Conservation (phyloP, 148 eudicot genomes). For the Persicaria tinctoria region DNA sequence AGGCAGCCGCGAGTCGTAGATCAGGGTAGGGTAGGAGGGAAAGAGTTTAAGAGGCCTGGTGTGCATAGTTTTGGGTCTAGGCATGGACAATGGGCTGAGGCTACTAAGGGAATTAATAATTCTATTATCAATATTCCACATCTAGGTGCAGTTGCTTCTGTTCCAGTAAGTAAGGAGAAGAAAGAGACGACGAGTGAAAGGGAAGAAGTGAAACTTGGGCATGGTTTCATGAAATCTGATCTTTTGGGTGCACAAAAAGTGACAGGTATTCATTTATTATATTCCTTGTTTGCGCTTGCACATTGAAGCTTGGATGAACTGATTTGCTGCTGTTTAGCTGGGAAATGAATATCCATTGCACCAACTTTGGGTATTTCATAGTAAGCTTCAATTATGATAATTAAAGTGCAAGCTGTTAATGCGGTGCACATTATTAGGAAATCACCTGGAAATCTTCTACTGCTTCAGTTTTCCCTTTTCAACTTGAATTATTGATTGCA, state of each 20-base stretch:
- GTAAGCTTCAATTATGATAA: neutral
- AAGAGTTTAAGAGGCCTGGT: conserved; percentile 37
- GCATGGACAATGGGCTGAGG: conserved; percentile 22
- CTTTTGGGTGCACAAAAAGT: conserved; percentile 15
- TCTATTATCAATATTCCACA: conserved; percentile 2
- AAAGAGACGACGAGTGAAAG: conserved; percentile 11
- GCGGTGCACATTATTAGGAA: neutral
- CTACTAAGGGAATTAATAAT: conserved; percentile 15
- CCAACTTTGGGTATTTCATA: neutral
- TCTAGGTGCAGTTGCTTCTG: conserved; percentile 13
- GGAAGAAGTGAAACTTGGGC: conserved; percentile 13
- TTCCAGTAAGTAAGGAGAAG: neutral
- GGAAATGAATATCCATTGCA: neutral
- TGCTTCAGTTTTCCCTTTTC: neutral
- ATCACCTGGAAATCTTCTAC: neutral
- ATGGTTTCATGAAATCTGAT: conserved; percentile 8
- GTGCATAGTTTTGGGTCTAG: conserved; percentile 21
- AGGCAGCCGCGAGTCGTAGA: conserved; percentile 21
- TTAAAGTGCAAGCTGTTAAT: neutral
- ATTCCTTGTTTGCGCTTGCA: neutral
- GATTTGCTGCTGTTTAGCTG: neutral
- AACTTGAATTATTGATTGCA: neutral
- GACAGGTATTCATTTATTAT: conserved; percentile 21
- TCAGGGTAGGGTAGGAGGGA: conserved; percentile 22
- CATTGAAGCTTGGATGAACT: neutral